phyloP scores from a whole-genome alignment of 768 basidiomycete genomes.

The Leccinum subtestaceum region DNA sequence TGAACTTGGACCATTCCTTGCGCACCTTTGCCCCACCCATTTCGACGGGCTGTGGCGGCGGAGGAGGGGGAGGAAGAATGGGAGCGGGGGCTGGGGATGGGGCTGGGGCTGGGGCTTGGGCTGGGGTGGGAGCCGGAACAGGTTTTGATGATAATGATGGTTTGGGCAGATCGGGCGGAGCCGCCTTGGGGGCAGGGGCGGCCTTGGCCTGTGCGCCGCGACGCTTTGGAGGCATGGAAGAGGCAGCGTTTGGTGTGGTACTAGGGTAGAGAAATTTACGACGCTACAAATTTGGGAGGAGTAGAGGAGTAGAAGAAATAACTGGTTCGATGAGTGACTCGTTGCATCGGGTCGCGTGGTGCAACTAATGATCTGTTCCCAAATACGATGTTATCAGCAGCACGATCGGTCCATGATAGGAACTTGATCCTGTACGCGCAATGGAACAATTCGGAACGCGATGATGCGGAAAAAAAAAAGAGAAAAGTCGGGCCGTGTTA shows the following conservation, averaged over 20 bases:
- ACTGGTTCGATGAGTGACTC: conserved; percentile 24
- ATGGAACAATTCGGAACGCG: conserved; percentile 24
- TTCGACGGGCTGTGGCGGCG: conserved; percentile 21
- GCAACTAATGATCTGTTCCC: conserved; percentile 13
- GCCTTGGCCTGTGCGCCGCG: conserved; percentile 18
- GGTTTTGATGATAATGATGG: conserved; percentile 10
- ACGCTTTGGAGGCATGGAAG: conserved; percentile 32
- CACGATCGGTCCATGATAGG: conserved; percentile 35
- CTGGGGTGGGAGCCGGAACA: conserved; percentile 1
- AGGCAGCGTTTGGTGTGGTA: not conserved
- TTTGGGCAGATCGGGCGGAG: conserved; percentile 16
- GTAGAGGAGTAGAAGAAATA: conserved; percentile 18
- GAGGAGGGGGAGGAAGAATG: conserved; percentile 10
- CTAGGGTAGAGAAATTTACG: conserved; percentile 9
- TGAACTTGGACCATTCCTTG: conserved; percentile 31
- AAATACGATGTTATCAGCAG: conserved; percentile 31
- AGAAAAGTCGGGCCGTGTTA: conserved; percentile 6
- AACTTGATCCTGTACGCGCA: conserved; percentile 15
- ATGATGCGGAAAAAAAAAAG: not conserved
- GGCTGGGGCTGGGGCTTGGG: not conserved
- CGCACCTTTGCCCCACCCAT: conserved; percentile 24
- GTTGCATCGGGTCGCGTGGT: conserved; percentile 29
- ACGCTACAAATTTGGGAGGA: conserved; percentile 14
- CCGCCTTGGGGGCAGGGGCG: conserved; percentile 11
- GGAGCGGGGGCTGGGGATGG: conserved; percentile 5